Base-by-base conservation (phyloP, 768 basidiomycete genomes). In the Clathrus columnatus region DNA sequence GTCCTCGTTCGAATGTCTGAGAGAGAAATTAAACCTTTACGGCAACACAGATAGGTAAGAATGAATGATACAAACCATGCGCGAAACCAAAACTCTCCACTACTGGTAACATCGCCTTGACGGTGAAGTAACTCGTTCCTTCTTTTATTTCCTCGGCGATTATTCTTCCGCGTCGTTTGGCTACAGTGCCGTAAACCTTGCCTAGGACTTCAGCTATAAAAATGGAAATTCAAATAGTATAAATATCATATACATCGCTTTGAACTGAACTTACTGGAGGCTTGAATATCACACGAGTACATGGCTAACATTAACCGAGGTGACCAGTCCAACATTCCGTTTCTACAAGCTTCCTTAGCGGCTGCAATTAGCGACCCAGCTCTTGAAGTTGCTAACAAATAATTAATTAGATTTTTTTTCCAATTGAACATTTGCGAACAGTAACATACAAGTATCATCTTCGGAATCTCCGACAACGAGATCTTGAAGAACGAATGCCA, bases 71-170 rank as follows among this genome's bases (percentile, higher is more conserved):
- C 82, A 58, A 59, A 92, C 95, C 95, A 69, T 93, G 92, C 23
- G 93, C 90, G 68, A 99, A 97, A 0, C 95, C 94, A 66, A 98
- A 99, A 69, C 89, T 91, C 70, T 98, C 96, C 10, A 96, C 90
- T 6, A 98, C 94, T 1, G 96, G 96, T 18, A 99, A 70, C 58
- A 96, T 72, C 0, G 96, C 90, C 6, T 85, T 81, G 20, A 99
- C 84, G 8, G 85, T 92, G 72, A 99, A 96, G 71, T 96, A 94
- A 1, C 87, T 78, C 0, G 93, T 96, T 0, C 96, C 93, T 67
- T 98, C 94, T 67, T 93, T 97, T 93, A 98, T 95, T 68, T 98
- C 96, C 65, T 98, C 96, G 14, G 93, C 87, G 3, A 97, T 80
- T 58, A 99, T 95, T 47, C 87, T 77, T 1, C 96, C 96, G 50